Evolutionary conservation across 1,139 yeast genomes (phyloP).

Genomic region (Hyphopichia pseudoburtonii): DNA sequence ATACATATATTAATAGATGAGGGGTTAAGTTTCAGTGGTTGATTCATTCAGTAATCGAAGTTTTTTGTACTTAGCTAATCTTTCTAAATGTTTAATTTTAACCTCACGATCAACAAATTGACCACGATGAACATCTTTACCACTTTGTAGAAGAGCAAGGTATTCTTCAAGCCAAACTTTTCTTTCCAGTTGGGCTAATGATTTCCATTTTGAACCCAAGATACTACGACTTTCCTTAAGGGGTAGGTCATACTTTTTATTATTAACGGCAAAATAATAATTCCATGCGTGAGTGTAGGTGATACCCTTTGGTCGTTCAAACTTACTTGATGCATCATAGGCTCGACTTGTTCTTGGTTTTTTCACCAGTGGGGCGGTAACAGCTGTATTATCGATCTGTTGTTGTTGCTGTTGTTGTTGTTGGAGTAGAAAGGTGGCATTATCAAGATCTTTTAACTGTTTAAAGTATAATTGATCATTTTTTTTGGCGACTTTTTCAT

Average conservation of each 20-base stretch:
- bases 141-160: constrained; percentile 24
- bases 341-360: constrained; percentile 4
- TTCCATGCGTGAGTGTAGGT: constrained; percentile 38
- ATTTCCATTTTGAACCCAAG: constrained; percentile 28
- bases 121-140: constrained; percentile 34
- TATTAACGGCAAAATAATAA: constrained; percentile 24
- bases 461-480: constrained; percentile 19
- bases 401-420: no score
- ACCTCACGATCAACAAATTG: constrained; percentile 21
- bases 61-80: constrained; percentile 6
- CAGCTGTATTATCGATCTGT: no score
- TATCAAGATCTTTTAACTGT: constrained; percentile 18
- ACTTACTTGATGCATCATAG: no score
- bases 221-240: constrained; percentile 15
- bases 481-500: constrained; percentile 15
- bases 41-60: no score
- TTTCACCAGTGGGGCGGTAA: no score
- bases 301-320: no score
- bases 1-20: no score
- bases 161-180: constrained; percentile 26
- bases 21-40: no score
- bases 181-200: constrained; percentile 23
- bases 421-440: no score
- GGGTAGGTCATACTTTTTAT: constrained; percentile 13
- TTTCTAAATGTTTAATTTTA: constrained; percentile 11